Conservation (phyloP, 192 early-diverging fungal genomes). For the Coemansia sp. region DNA sequence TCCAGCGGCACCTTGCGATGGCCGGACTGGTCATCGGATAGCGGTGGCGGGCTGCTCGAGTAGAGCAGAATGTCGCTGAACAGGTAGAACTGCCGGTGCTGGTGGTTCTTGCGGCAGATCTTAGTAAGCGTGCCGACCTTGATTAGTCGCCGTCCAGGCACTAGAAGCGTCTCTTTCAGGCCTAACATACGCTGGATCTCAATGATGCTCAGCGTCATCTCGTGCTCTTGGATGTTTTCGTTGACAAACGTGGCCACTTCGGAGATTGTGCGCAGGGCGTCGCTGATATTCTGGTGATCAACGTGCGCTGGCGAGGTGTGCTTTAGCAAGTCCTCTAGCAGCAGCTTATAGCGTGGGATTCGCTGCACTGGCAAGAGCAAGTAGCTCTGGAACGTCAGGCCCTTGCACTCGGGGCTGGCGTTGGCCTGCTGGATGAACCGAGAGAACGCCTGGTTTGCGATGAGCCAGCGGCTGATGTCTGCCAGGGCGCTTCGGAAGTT, state of each 20-base stretch:
- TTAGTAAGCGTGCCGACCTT: slow-evolving; percentile 66
- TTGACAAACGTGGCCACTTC: slow-evolving; percentile 75
- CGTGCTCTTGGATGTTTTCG: slow-evolving; percentile 77
- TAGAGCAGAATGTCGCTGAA: slow-evolving; percentile 79
- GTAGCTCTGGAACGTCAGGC: slow-evolving; percentile 56
- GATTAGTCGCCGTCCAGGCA: slow-evolving; percentile 67
- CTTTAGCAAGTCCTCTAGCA: slow-evolving; percentile 56
- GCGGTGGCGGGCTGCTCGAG: slow-evolving; percentile 57
- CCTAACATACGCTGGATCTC: slow-evolving; percentile 69
- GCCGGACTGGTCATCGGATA: slow-evolving; percentile 63
- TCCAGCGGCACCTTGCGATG: slow-evolving; percentile 72
- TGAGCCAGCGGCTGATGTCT: slow-evolving; percentile 38
- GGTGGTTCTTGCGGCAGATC: slow-evolving; percentile 73
- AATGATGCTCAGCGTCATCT: slow-evolving; percentile 68
- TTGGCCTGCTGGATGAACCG: slow-evolving; percentile 43
- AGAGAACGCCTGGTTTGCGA: slow-evolving; percentile 34
- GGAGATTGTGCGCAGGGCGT: slow-evolving; percentile 48
- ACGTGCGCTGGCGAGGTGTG: slow-evolving; percentile 50
- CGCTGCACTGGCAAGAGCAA: slow-evolving; percentile 56
- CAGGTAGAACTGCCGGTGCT: slow-evolving; percentile 68
- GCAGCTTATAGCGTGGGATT: slow-evolving; percentile 51
- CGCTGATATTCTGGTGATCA: slow-evolving; percentile 48
- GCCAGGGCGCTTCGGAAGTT: slow-evolving; percentile 55
- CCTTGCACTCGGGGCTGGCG: slow-evolving; percentile 42
- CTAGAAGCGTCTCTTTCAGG: slow-evolving; percentile 65